Evolutionary conservation across 1,284 basidiomycete species (phyloP), one percentile per base, ranked within the genome.

Genomic region (Sanghuangporus sanghuang): DNA sequence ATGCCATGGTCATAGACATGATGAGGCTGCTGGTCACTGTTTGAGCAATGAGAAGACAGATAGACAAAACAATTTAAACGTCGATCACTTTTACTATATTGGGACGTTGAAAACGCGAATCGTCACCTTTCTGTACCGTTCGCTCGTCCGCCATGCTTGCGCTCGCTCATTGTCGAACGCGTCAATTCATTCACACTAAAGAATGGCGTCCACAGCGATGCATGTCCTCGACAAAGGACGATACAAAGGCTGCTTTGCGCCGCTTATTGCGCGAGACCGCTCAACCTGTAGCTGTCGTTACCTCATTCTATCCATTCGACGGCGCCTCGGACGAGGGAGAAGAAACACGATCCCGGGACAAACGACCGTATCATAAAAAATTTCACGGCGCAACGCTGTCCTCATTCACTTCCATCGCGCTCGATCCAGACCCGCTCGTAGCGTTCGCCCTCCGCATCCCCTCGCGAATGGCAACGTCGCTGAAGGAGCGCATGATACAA

Each of bases 371-470:
- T 54, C 36, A 64, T n/a, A 62, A 63, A 54, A 68, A 66, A 5
- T 88, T 79, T 68, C 94, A 96, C 74, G 95, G 95, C 67, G 93
- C 93, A 48, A 96, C 95, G 0, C 80, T 97, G 48, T 96, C 95
- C 5, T 96, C 94, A 0, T 93, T 96, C 73, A 87, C 92, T 32
- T 94, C 93, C n/a, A 86, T 96, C 69, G 86, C 94, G 0, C 84
- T 97, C 77, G 85, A 93, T 69, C 95, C 95, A 1, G 78, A 87
- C 68, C 93, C 95, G 0, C 83, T 96, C 64, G 84, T 97, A 67
- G 84, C 93, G 0, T 96, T 96, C 74, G 89, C 93, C 11, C 81
- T 96, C 12, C 86, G 93, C 36, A 81, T 94, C n/a, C 95, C 95
- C 2, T 95, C 93, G 0, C 82, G 92, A 7, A 90, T 96, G 83